These are phyloP conservation scores for Pseudonectria buxi DNA, from an alignment of 2,329 filamentous ascomycete genomes.

Conservation along the genomic window DNA sequence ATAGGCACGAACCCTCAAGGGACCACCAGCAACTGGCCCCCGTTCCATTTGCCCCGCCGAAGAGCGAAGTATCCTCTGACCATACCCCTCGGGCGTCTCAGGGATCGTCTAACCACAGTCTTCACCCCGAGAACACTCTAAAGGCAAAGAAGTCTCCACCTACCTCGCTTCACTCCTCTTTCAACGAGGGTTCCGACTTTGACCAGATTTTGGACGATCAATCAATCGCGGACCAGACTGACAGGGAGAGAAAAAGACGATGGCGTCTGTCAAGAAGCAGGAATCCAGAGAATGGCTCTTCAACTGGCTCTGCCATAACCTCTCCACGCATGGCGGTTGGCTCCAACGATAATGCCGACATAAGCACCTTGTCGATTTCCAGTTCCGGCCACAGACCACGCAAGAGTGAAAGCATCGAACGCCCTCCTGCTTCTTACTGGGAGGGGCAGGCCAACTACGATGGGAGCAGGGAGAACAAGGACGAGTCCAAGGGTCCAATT, in stretches of 20 bases:
- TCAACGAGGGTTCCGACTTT: slow-evolving; percentile 75
- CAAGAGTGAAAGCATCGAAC: slow-evolving; percentile 47
- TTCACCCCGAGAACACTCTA: slow-evolving; percentile 43
- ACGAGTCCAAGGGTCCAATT: slow-evolving; percentile 46
- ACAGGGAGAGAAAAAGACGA: slow-evolving; percentile 64
- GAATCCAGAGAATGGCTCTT: slow-evolving; percentile 48
- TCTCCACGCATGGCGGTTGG: slow-evolving; percentile 46
- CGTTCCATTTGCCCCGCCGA: slow-evolving; percentile 13
- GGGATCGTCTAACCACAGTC: slow-evolving; percentile 32
- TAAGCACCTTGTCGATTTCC: slow-evolving; percentile 61
- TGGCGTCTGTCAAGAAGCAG: slow-evolving; percentile 63
- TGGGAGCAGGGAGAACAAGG: slow-evolving; percentile 34
- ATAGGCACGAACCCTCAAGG: too few species aligned
- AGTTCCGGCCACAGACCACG: slow-evolving; percentile 47
- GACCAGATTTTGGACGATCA: slow-evolving; percentile 61
- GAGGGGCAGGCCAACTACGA: slow-evolving; percentile 35
- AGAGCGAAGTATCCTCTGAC: slow-evolving; percentile 34
- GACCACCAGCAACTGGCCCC: slow-evolving; percentile 13
- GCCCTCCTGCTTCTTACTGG: slow-evolving; percentile 26
- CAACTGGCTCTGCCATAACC: slow-evolving; percentile 34
- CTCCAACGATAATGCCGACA: slow-evolving; percentile 55
- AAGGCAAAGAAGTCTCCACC: slow-evolving; percentile 67
- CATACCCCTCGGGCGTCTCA: slow-evolving; percentile 42
- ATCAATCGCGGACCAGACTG: slow-evolving; percentile 38
- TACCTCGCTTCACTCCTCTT: slow-evolving; percentile 67